Percentiles rank a stretch among this genome's conserved stretches.
These are phyloP conservation scores for Alliaria petiolata DNA, from an alignment of 345 rosid species.

Conservation along the genomic window DNA sequence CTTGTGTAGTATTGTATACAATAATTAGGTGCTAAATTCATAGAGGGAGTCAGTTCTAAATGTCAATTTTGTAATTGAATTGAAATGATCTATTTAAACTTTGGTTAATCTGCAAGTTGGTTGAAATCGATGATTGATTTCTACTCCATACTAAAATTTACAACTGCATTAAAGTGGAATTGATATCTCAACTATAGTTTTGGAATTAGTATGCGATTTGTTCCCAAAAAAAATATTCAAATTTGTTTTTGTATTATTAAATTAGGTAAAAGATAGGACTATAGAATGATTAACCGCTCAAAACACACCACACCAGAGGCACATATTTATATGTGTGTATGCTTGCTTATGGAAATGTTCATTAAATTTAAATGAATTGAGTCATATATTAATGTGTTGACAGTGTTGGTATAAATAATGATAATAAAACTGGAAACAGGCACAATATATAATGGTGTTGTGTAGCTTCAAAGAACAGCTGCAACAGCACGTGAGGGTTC, in stretches of 20 bases:
- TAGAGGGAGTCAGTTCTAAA: not conserved
- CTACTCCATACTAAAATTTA: not conserved
- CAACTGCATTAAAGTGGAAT: constrained; percentile 7
- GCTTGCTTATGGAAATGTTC: not conserved
- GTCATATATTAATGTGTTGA: not conserved
- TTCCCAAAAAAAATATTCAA: not conserved
- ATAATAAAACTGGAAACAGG: constrained; percentile 36
- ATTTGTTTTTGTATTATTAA: not conserved
- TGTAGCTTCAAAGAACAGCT: constrained; percentile 98
- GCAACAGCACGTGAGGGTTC: constrained; percentile 96
- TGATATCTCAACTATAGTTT: constrained; percentile 13
- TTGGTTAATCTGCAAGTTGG: not conserved
- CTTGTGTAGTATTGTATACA: not conserved
- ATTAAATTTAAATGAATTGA: not conserved
- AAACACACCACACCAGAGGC: constrained; percentile 18
- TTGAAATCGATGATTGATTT: constrained; percentile 13
- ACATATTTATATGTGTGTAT: not conserved
- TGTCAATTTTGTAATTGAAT: not conserved
- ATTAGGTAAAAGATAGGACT: not conserved
- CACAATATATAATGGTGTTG: constrained; percentile 83
- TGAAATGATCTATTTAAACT: not conserved
- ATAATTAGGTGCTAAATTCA: not conserved
- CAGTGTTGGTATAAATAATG: not conserved
- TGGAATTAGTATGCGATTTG: not conserved
- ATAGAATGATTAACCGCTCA: not conserved